Conservation (phyloP, 2,329 filamentous ascomycete species). For the Fusarium nelsonii region DNA sequence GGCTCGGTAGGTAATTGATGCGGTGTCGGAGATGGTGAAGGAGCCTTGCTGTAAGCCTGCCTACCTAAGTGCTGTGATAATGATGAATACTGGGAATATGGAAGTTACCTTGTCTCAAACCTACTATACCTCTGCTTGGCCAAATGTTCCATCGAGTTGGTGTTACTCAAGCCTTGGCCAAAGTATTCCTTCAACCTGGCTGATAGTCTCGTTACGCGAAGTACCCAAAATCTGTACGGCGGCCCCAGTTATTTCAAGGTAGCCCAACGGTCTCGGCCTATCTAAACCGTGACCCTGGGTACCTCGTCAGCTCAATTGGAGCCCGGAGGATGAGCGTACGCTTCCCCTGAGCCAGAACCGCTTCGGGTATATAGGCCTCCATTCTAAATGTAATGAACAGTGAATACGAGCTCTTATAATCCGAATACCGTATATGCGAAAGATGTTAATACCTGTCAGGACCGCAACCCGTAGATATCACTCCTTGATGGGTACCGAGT, state of each 20-base stretch:
- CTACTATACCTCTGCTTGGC: background rate
- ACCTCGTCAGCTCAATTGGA: constrained; percentile 6
- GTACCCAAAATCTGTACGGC: background rate
- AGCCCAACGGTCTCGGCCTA: background rate
- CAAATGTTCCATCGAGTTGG: constrained; percentile 12
- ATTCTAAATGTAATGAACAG: background rate
- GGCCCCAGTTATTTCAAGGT: constrained; percentile 4
- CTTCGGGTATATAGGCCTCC: constrained; percentile 4
- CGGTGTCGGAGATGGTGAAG: background rate
- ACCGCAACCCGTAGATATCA: background rate
- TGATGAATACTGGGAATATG: constrained; percentile 9
- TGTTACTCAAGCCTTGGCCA: background rate
- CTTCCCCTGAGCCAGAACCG: constrained; percentile 28
- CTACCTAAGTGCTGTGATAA: background rate
- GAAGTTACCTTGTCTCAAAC: constrained; percentile 11
- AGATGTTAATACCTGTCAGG: background rate
- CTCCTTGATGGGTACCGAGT: background rate
- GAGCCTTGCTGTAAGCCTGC: background rate
- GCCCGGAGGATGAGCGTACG: constrained; percentile 23
- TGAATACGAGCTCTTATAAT: background rate
- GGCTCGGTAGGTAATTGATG: background rate
- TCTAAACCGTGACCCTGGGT: background rate
- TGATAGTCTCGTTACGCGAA: background rate
- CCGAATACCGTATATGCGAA: background rate
- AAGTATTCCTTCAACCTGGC: constrained; percentile 21